Base-by-base conservation (phyloP, 139 green algal genomes). In the Zygnema circumcarinatum region DNA sequence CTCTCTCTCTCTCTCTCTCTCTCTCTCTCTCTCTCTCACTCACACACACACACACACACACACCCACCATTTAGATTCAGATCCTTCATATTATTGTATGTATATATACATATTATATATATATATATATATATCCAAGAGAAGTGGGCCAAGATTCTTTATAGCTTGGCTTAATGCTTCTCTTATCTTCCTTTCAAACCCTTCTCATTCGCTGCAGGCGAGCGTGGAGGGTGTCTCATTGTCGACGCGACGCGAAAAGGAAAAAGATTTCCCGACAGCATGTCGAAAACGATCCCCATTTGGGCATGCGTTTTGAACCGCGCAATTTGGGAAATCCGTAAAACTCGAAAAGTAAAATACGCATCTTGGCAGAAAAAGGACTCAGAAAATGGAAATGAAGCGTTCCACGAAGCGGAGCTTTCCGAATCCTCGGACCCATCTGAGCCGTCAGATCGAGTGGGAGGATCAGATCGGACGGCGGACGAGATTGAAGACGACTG, bases 271-370 rank as follows among this genome's bases (percentile, higher is more conserved):
- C 96, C 96, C 42, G 97, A 99, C 87, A 94, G 96, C 21, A 86
- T 99, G 78, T 94, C 92, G 1, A 99, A 98, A 87, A 98, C 97
- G 1, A 90, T 98, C 21, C 96, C 96, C n/a, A 97, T 98, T 0
- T 99, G 96, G 96, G 84, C 88, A 0, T 90, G 92, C 0, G 95
- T 98, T 2, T 29, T 99, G 0, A 98, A 98, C 89, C 92, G 92
- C 0, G 96, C 95, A 0, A 74, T 97, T 20, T 11, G 32, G 32
- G 2, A 74, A 22, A 25, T 75, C 74, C 53, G 76, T 16, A 29
- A 75, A 74, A 16, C n/a, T 33, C 31, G 32, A 56, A 83, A n/a
- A 29, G 16, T 25, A 78, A 78, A 41, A 78, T 56, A 25, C 7
- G 16, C 3, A 25, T 25, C 38, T 56, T 11, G 7, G 11, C 7